Conservation (phyloP, 495 filamentous ascomycete genomes). For the Mytilinidion resinicola region DNA sequence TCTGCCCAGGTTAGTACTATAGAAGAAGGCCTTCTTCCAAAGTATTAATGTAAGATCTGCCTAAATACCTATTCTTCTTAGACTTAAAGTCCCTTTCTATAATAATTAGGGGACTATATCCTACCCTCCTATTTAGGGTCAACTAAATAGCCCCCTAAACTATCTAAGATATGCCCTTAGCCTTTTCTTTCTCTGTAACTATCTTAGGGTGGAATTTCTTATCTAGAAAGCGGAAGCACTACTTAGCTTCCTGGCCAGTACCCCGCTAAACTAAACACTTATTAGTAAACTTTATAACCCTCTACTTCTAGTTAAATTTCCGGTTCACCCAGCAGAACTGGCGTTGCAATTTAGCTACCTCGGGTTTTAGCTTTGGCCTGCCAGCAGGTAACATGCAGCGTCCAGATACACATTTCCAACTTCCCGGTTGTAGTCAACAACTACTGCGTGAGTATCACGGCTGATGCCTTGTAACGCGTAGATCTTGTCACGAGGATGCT, state of each 20-base stretch:
- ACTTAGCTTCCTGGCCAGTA: constrained; percentile 2
- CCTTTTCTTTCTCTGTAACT: constrained; percentile 4
- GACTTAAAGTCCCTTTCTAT: background rate
- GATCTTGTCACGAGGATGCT: no score
- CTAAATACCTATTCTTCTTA: background rate
- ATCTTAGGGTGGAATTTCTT: constrained; percentile 11
- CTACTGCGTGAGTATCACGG: no score
- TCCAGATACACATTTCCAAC: no score
- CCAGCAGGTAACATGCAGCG: no score
- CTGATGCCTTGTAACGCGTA: no score
- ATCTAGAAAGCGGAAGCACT: background rate
- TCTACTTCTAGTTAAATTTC: background rate
- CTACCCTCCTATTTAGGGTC: background rate
- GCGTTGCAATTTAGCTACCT: no score
- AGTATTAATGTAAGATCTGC: background rate
- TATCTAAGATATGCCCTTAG: constrained; percentile 3
- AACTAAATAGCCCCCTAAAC: constrained; percentile 10
- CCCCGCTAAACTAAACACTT: constrained; percentile 9
- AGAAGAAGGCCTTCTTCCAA: background rate
- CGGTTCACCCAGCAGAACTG: background rate
- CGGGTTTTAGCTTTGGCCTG: no score
- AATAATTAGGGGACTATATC: constrained; percentile 6
- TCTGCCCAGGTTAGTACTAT: background rate
- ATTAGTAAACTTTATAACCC: constrained; percentile 8
- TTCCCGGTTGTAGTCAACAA: no score